Evolutionary conservation across 1,284 basidiomycete genomes (phyloP).

Genomic region (Puccinia coronata): DNA sequence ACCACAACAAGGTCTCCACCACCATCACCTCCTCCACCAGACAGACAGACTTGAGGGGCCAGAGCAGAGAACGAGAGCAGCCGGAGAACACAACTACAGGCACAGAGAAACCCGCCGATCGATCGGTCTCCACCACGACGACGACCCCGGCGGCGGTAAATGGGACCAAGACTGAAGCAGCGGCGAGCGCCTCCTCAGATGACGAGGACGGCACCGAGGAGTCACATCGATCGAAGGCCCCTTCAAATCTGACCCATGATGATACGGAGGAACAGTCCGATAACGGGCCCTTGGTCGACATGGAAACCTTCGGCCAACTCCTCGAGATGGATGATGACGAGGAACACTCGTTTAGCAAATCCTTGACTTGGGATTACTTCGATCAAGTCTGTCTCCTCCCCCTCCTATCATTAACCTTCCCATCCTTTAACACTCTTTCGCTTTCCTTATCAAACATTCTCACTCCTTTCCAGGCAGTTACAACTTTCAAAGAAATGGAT

Average conservation of each 20-base stretch:
- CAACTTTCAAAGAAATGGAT: conserved; percentile 78
- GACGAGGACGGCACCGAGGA: background rate
- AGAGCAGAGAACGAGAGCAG: background rate
- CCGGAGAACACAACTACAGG: background rate
- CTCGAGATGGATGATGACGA: conserved; percentile 84
- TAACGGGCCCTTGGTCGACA: conserved; percentile 70
- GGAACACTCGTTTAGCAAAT: conserved; percentile 72
- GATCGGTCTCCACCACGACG: background rate
- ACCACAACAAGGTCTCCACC: background rate
- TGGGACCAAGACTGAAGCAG: background rate
- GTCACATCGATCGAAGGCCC: background rate
- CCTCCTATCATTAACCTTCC: background rate
- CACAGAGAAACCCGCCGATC: background rate
- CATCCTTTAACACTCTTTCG: background rate
- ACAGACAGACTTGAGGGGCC: background rate
- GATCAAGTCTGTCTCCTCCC: conserved; percentile 56
- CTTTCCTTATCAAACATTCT: conserved; percentile 9
- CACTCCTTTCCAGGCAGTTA: conserved; percentile 64
- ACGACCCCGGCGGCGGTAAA: background rate
- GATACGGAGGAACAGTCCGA: conserved; percentile 64
- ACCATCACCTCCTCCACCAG: background rate
- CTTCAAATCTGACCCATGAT: conserved; percentile 50
- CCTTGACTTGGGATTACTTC: conserved; percentile 79
- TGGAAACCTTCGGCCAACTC: conserved; percentile 78
- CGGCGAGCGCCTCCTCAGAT: background rate